Conservation (phyloP, 805 yeast species). For the Barnettozyma sucrosica region DNA sequence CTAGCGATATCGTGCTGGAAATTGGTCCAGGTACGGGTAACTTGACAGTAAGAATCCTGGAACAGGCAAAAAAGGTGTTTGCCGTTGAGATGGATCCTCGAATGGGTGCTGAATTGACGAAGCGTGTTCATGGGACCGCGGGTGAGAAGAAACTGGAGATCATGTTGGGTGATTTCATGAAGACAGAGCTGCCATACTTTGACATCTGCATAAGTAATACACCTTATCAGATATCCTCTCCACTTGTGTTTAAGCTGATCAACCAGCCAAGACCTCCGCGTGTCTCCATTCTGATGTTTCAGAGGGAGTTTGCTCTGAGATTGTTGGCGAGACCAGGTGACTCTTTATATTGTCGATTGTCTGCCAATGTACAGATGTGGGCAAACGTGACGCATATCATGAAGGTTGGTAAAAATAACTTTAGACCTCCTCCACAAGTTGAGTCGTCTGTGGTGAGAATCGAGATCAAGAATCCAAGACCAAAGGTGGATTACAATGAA, state of each 20-base stretch:
- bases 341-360: constrained; percentile 79
- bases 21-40: constrained; percentile 99
- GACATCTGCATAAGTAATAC: constrained; percentile 96
- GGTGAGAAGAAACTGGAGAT: constrained; percentile 87
- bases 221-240: constrained; percentile 96
- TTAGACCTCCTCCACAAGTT: constrained; percentile 97
- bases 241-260: constrained; percentile 86
- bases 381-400: constrained; percentile 97
- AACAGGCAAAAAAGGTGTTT: constrained; percentile 87
- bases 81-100: constrained; percentile 99
- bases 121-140: constrained; percentile 97
- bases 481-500: constrained; percentile 88
- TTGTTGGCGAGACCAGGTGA: constrained; percentile 97
- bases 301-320: constrained; percentile 93
- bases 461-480: constrained; percentile 88
- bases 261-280: constrained; percentile 93
- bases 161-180: constrained; percentile 91
- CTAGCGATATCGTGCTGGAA: constrained; percentile 89
- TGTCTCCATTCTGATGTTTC: constrained; percentile 94
- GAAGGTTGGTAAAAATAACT: constrained; percentile 96
- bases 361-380: constrained; percentile 99
- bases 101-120: constrained; percentile 98
- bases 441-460: constrained; percentile 94
- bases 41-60: constrained; percentile 85
- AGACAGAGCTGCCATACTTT: constrained; percentile 88